Base-by-base conservation (phyloP, 108 stramenopile species). In the Cyclotella cryptica region DNA sequence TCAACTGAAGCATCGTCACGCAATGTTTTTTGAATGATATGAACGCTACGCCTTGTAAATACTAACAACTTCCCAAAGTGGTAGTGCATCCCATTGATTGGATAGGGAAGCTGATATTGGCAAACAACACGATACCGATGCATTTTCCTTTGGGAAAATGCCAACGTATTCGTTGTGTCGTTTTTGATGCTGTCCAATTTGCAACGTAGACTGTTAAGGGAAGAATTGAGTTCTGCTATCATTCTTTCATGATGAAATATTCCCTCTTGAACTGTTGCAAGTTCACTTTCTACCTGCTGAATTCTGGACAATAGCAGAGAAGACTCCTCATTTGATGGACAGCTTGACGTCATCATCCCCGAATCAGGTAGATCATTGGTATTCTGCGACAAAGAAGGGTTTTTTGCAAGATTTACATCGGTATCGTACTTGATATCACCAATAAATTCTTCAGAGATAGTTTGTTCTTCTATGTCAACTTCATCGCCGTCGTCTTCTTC, bases 81-180 rank as follows among this genome's bases (percentile, higher is more conserved):
- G 35, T 35, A 61, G 35, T 61, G 35, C 26, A 80, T 74, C 10
- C 67, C 72, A 45, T 80, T 66, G 14, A 80, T 74, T 28, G 79
- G 79, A 54, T 80, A 80, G 4, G 79, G 72, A n/a, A 80, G 59
- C 29, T 57, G 66, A 42, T 73, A 22, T 53, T 80, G 72, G 27
- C 72, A 63, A 8, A 69, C 40, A 27, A 69, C 41, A 24, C 73
- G 58, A 69, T 74, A 80, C 28, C 72, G 72, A 29, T 80, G 79
- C 59, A 80, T 28, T 63, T 74, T 74, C 59, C 72, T 80, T 28
- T 72, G 22, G 0, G 19, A 69, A 47, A 59, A 19, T 22, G 11
- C 6, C 18, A 66, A 28, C 65, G 27, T 43, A 40, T 24, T 39
- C 30, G 21, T 58, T 19, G 22, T 60, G 19, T 22, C 27, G 26